phyloP scores from a whole-genome alignment of 2,329 filamentous ascomycete species.

The Neofusicoccum ribis region DNA sequence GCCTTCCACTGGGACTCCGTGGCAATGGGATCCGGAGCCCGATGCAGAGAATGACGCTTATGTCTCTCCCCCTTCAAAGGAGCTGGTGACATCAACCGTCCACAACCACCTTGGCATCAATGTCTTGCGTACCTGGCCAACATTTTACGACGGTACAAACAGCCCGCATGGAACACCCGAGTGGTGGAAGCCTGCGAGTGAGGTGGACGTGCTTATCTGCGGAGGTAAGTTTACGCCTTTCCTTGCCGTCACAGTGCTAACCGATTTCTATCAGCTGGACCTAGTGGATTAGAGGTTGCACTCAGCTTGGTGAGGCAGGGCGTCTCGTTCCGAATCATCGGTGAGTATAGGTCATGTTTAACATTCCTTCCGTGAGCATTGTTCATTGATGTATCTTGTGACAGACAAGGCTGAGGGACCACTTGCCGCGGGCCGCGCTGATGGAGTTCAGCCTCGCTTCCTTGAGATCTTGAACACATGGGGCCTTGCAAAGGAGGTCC shows the following conservation, averaged over 20 bases:
- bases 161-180: conserved; percentile 29
- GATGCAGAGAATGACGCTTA: not conserved
- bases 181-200: conserved; percentile 29
- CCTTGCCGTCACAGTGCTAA: too few relatives aligned
- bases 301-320: conserved; percentile 34
- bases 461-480: conserved; percentile 23
- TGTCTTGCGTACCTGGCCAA: conserved; percentile 33
- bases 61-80: not conserved
- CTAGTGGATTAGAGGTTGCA: conserved; percentile 34
- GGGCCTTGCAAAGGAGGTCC: conserved; percentile 30
- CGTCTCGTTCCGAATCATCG: conserved; percentile 38
- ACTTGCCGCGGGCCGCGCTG: conserved; percentile 30
- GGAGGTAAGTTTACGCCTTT: conserved; percentile 25
- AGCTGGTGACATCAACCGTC: not conserved
- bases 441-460: conserved; percentile 27
- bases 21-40: not conserved
- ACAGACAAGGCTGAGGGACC: conserved; percentile 31
- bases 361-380: too few relatives aligned
- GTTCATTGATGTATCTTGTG: too few relatives aligned
- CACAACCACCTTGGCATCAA: conserved; percentile 32
- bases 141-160: conserved; percentile 32
- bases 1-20: not conserved
- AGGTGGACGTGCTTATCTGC: conserved; percentile 38
- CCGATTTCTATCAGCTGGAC: conserved; percentile 27
- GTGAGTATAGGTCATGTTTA: not conserved